phyloP scores from a whole-genome alignment of 495 filamentous ascomycete species.

The Entonaema liquescens region DNA sequence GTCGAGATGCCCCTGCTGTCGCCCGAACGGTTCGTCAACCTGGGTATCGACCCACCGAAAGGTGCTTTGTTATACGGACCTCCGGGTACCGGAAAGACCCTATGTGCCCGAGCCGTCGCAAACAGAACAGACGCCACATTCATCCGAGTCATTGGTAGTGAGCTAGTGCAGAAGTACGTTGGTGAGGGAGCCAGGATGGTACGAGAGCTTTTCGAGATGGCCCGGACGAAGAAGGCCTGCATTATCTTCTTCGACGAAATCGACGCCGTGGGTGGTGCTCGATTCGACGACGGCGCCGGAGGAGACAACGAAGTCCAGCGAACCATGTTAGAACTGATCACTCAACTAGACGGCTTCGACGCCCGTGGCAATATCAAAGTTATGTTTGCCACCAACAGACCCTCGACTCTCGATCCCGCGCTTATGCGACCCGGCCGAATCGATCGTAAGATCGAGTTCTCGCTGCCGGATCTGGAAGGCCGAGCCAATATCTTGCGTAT shows the following conservation, averaged over 20 bases:
- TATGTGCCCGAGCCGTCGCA: conserved; percentile 95
- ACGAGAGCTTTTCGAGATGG: conserved; percentile 98
- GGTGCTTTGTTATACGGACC: conserved; percentile 96
- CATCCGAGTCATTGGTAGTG: conserved; percentile 96
- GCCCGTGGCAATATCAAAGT: conserved; percentile 98
- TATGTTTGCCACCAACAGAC: conserved; percentile 99
- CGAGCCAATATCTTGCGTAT: conserved; percentile 97
- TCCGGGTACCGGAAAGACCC: conserved; percentile 96
- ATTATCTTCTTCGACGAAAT: conserved; percentile 99
- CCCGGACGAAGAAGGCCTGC: conserved; percentile 98
- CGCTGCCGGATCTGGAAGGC: conserved; percentile 93
- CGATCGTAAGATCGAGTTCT: conserved; percentile 98
- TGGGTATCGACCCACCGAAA: conserved; percentile 98
- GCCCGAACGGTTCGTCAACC: conserved; percentile 94
- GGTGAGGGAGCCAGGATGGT: conserved; percentile 98
- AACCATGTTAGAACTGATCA: conserved; percentile 99
- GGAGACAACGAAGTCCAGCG: conserved; percentile 99
- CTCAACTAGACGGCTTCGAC: conserved; percentile 97
- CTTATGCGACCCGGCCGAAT: conserved; percentile 98
- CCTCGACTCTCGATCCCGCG: conserved; percentile 93
- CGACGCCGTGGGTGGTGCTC: conserved; percentile 96
- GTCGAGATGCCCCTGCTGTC: conserved; percentile 98
- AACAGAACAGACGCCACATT: conserved; percentile 98
- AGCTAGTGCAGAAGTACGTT: conserved; percentile 98
- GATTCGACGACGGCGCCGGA: conserved; percentile 97